A percentile compares a stretch with the other conserved stretches of the same genome.
Conservation (phyloP, 306 rosid genomes). For the Prunus padus region DNA sequence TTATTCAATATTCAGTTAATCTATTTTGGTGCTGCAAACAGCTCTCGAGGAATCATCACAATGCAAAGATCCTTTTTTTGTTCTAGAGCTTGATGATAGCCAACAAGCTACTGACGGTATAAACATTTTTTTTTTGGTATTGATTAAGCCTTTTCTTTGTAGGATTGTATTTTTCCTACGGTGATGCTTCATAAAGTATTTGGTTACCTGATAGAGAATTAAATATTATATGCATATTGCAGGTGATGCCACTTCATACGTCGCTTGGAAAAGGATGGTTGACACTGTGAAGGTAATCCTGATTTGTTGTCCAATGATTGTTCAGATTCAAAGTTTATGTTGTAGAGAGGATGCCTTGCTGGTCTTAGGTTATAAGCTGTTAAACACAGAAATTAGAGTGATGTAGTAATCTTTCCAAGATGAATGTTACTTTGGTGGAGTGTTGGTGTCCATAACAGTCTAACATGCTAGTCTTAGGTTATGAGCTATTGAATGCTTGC, state of each 20-base stretch:
- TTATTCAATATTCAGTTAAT: constrained; percentile 13
- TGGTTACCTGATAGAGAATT: constrained; percentile 4
- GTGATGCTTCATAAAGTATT: not conserved
- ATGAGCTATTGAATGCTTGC: not conserved
- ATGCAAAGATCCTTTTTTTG: constrained; percentile 61
- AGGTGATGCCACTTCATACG: constrained; percentile 48
- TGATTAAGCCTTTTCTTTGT: constrained; percentile 9
- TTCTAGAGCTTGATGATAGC: constrained; percentile 51
- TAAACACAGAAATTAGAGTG: not conserved
- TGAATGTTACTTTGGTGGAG: constrained; percentile 4
- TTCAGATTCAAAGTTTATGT: not conserved
- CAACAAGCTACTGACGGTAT: constrained; percentile 44
- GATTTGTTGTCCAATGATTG: not conserved
- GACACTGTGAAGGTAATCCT: constrained; percentile 67
- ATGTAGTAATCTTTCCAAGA: not conserved
- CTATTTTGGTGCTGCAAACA: constrained; percentile 33
- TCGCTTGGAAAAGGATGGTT: constrained; percentile 68
- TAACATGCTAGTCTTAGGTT: not conserved
- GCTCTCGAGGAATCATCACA: constrained; percentile 72
- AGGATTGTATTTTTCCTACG: not conserved
- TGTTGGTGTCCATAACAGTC: not conserved
- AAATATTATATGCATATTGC: constrained; percentile 31
- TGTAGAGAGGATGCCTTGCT: constrained; percentile 8
- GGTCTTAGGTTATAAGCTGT: not conserved
- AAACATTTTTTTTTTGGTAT: not conserved